phyloP scores from a whole-genome alignment of 768 basidiomycete genomes.

The Lentinula aciculospora region DNA sequence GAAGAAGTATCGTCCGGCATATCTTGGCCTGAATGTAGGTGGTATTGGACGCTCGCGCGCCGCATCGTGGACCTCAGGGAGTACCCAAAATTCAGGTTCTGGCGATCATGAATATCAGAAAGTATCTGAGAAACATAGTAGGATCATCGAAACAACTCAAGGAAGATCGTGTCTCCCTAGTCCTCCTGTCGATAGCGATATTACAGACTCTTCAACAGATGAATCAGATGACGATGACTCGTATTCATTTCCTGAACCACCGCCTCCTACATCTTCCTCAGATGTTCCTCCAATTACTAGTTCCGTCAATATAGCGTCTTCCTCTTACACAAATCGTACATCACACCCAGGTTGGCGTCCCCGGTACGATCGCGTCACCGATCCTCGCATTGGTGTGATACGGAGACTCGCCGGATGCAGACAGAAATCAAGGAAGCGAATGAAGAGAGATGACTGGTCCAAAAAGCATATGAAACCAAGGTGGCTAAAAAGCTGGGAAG shows the following conservation, averaged over 20 bases:
- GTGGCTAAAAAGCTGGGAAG: conserved; percentile 47
- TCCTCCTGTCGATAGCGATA: conserved; percentile 49
- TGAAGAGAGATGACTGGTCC: conserved; percentile 22
- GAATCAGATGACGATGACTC: neutral
- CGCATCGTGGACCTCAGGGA: neutral
- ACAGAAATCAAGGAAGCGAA: conserved; percentile 38
- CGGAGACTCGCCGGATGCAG: conserved; percentile 66
- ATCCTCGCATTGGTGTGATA: conserved; percentile 67
- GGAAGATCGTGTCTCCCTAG: conserved; percentile 35
- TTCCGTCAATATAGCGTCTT: neutral
- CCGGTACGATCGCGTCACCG: conserved; percentile 54
- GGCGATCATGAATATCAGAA: no score
- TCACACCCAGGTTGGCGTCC: neutral
- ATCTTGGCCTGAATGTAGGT: neutral
- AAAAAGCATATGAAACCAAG: conserved; percentile 21
- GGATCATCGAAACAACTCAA: neutral
- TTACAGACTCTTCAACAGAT: conserved; percentile 14
- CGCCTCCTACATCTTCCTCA: neutral
- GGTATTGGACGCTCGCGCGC: neutral
- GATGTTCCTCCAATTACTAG: neutral
- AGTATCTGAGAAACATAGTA: neutral
- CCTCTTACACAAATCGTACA: neutral
- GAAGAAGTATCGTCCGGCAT: conserved; percentile 13
- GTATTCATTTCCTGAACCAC: neutral
- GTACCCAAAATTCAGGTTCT: neutral